These are phyloP conservation scores for Phytopythium sindhum DNA, from an alignment of 352 stramenopile genomes.

Conservation along the genomic window DNA sequence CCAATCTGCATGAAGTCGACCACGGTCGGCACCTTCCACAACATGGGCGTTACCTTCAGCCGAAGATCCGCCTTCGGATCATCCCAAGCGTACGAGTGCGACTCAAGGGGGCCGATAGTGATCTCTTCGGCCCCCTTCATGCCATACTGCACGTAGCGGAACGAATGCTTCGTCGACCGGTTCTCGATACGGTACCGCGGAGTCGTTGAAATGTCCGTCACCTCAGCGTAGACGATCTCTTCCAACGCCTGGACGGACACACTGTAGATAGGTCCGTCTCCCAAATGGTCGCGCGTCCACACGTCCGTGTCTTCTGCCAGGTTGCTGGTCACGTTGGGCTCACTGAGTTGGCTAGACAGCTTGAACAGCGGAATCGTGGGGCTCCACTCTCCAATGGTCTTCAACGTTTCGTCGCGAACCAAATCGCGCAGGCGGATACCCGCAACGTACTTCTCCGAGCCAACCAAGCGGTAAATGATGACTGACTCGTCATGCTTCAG, in stretches of 20 bases:
- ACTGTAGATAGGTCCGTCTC: conserved; percentile 71
- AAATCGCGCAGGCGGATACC: conserved; percentile 67
- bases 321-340: conserved; percentile 40
- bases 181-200: conserved; percentile 86
- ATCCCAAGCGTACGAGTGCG: conserved; percentile 81
- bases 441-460: conserved; percentile 68
- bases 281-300: conserved; percentile 69
- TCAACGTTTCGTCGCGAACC: conserved; percentile 29
- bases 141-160: conserved; percentile 71
- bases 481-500: conserved; percentile 52
- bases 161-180: conserved; percentile 62
- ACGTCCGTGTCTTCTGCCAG: conserved; percentile 44
- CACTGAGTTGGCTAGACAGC: conserved; percentile 32
- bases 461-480: conserved; percentile 65
- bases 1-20: conserved; percentile 80
- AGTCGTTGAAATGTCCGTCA: conserved; percentile 63
- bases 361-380: conserved; percentile 46
- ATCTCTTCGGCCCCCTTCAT: conserved; percentile 63
- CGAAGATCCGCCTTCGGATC: conserved; percentile 56
- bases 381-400: conserved; percentile 57
- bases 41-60: conserved; percentile 53
- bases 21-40: conserved; percentile 67
- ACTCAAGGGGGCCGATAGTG: conserved; percentile 60
- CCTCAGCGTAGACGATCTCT: conserved; percentile 66
- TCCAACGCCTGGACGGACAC: conserved; percentile 52